Percentiles rank a stretch among this genome's conserved stretches.
Conservation (phyloP, 1,284 basidiomycete genomes). For the Fomitopsis schrenkii region DNA sequence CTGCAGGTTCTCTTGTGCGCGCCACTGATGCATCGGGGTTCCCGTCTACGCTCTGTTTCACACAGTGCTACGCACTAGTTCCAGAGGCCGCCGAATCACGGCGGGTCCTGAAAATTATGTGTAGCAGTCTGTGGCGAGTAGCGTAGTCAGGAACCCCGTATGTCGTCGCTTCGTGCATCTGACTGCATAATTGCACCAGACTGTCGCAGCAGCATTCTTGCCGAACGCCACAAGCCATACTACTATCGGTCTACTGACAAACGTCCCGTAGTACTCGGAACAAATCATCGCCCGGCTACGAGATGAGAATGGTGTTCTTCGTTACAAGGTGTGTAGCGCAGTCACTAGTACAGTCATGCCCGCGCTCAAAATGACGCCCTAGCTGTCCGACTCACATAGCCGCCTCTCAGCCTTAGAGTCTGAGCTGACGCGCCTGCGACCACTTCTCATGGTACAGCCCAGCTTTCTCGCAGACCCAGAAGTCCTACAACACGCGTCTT, state of each 20-base stretch:
- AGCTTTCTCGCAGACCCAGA: slow-evolving; percentile 21
- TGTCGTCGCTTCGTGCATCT: not conserved
- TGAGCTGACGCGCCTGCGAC: slow-evolving; percentile 51
- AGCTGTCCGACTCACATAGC: slow-evolving; percentile 44
- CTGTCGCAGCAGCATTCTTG: not conserved
- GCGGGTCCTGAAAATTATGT: no score
- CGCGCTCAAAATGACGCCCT: not conserved
- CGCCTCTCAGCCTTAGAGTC: slow-evolving; percentile 44
- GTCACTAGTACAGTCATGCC: not conserved
- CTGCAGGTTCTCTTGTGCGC: not conserved
- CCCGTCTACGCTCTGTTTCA: not conserved
- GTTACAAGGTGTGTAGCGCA: slow-evolving; percentile 43
- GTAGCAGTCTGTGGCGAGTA: not conserved
- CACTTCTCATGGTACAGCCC: slow-evolving; percentile 52
- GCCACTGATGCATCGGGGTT: not conserved
- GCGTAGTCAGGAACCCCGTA: not conserved
- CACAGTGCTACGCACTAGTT: not conserved
- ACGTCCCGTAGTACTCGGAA: slow-evolving; percentile 45
- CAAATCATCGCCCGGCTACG: slow-evolving; percentile 41
- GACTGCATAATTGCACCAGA: no score
- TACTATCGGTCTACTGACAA: not conserved
- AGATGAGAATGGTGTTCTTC: slow-evolving; percentile 51
- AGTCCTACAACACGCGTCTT: slow-evolving; percentile 12
- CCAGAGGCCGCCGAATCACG: not conserved
- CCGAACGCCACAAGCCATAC: not conserved